Evolutionary conservation across 768 basidiomycete species (phyloP).

Genomic region (Russula lepida): DNA sequence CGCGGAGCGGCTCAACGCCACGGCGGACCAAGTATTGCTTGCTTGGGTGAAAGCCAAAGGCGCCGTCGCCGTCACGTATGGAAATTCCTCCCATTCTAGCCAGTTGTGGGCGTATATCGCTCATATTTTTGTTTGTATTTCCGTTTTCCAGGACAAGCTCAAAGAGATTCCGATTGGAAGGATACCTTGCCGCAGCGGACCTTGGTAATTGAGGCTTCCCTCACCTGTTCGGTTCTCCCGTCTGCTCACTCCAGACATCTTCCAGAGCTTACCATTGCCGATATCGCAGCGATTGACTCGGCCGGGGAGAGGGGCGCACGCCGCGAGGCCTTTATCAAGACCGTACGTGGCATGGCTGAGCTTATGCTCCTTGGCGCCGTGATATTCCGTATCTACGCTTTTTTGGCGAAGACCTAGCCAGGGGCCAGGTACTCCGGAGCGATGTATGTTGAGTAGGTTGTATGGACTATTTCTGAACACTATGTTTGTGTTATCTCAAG

Average conservation of each 20-base stretch:
- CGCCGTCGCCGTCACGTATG: constrained; percentile 54
- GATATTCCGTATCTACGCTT: constrained; percentile 9
- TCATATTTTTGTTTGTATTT: neutral
- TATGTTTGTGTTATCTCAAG: neutral
- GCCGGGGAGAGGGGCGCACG: constrained; percentile 41
- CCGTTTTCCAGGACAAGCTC: constrained; percentile 44
- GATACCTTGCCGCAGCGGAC: constrained; percentile 62
- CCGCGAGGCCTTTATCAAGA: neutral
- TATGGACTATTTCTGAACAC: neutral
- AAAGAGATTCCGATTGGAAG: constrained; percentile 53
- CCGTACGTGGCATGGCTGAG: neutral
- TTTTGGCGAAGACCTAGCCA: neutral
- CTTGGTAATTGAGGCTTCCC: constrained; percentile 42
- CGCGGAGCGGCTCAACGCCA: constrained; percentile 41
- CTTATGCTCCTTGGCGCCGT: constrained; percentile 12
- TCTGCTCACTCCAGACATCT: neutral
- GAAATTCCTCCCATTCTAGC: neutral
- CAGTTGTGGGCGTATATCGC: neutral
- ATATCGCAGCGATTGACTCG: constrained; percentile 47
- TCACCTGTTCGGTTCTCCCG: neutral
- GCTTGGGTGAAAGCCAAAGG: constrained; percentile 69
- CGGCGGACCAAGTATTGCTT: constrained; percentile 58
- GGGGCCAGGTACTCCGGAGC: neutral
- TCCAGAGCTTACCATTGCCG: constrained; percentile 41
- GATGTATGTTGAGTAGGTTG: neutral